These are phyloP conservation scores for Pyrenula aspistea DNA, from an alignment of 495 filamentous ascomycete genomes.

Conservation along the genomic window DNA sequence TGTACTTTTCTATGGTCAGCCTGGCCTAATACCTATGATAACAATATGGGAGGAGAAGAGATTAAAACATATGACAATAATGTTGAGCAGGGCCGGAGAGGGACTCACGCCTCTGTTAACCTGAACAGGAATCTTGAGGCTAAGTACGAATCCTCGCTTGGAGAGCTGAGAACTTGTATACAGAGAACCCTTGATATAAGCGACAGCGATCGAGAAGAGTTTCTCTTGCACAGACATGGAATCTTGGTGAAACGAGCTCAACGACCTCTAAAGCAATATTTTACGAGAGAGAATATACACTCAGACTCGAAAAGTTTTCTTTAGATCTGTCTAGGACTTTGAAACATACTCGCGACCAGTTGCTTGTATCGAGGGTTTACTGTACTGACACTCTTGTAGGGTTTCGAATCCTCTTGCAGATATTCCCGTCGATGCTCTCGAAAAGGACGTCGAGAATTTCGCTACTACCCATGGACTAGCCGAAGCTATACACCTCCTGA, in stretches of 20 bases:
- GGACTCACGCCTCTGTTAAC: neutral
- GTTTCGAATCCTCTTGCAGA: slow-evolving; percentile 43
- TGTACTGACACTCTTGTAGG: neutral
- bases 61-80: neutral
- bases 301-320: too few species aligned
- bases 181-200: too few species aligned
- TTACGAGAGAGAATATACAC: too few species aligned
- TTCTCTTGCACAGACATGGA: too few species aligned
- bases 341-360: too few species aligned
- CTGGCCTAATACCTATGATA: too few species aligned
- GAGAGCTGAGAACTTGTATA: too few species aligned
- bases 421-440: slow-evolving; percentile 39
- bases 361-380: neutral
- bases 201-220: too few species aligned
- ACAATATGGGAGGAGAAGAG: neutral
- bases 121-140: neutral
- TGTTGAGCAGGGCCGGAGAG: neutral
- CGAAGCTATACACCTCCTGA: slow-evolving; percentile 44
- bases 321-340: too few species aligned
- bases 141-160: neutral
- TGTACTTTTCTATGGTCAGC: too few species aligned
- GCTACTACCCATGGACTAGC: slow-evolving; percentile 40
- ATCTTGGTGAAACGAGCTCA: too few species aligned
- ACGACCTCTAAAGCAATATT: too few species aligned
- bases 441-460: slow-evolving; percentile 45